Evolutionary conservation across 2,329 filamentous ascomycete genomes (phyloP).

Genomic region (Colletotrichum sp.): DNA sequence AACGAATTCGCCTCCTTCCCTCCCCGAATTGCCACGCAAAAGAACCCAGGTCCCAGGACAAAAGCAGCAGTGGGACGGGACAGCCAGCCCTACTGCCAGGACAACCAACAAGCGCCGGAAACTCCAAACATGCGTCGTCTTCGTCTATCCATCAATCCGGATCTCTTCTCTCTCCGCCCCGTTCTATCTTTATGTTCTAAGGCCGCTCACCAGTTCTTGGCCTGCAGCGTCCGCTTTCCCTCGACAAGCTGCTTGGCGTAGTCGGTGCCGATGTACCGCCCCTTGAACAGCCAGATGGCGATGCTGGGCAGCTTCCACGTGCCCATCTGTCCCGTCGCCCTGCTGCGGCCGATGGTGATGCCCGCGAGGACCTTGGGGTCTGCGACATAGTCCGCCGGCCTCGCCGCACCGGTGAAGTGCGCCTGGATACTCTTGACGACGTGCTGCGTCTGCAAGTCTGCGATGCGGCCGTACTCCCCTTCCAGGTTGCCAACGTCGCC

Average conservation of each 20-base stretch:
- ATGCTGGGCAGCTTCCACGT: constrained; percentile 36
- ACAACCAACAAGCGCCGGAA: neutral
- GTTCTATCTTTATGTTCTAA: neutral
- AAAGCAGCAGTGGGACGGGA: neutral
- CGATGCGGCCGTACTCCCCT: constrained; percentile 31
- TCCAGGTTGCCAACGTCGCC: constrained; percentile 50
- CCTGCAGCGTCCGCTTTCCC: constrained; percentile 10
- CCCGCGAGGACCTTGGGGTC: constrained; percentile 36
- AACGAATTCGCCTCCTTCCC: neutral
- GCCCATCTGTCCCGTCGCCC: constrained; percentile 36
- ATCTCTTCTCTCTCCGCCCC: fast-evolving
- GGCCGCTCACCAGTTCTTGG: constrained; percentile 6
- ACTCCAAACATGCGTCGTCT: neutral
- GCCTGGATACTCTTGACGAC: constrained; percentile 37
- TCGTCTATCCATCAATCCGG: neutral
- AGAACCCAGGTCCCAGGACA: neutral
- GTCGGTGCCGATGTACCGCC: constrained; percentile 30
- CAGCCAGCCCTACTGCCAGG: neutral
- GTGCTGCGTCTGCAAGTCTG: constrained; percentile 37
- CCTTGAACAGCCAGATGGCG: constrained; percentile 36
- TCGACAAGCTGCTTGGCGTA: constrained; percentile 8
- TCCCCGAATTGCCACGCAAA: neutral
- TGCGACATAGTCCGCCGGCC: constrained; percentile 23
- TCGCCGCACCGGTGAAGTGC: constrained; percentile 32
- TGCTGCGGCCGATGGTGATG: constrained; percentile 43